Conservation (phyloP, 305 asterid species). For the Plantago coronopus region DNA sequence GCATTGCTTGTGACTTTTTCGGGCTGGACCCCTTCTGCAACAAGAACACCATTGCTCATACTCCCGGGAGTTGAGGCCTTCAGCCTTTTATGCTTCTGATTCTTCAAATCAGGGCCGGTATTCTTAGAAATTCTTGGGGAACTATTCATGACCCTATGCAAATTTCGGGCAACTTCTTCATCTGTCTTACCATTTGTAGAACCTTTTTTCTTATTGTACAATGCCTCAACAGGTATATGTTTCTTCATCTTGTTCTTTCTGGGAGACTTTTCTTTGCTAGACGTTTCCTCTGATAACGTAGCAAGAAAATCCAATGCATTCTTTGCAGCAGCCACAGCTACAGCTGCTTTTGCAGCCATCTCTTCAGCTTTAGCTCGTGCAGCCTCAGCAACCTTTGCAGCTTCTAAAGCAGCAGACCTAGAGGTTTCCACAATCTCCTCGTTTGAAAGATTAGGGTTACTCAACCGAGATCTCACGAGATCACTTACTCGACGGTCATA, state of each 20-base stretch:
- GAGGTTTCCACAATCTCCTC: conserved; percentile 80
- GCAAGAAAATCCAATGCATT: conserved; percentile 79
- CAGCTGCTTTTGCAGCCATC: conserved; percentile 86
- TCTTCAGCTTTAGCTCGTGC: conserved; percentile 88
- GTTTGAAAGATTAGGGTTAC: conserved; percentile 43
- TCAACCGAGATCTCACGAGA: conserved; percentile 43
- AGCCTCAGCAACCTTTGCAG: conserved; percentile 57
- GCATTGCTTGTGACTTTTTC: conserved; percentile 31
- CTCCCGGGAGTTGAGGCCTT: conserved; percentile 40
- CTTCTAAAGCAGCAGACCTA: conserved; percentile 64
- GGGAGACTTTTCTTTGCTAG: conserved; percentile 35
- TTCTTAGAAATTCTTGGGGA: conserved; percentile 80
- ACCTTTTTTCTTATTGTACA: conserved; percentile 62
- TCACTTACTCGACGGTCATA: conserved; percentile 36
- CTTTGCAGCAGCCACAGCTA: conserved; percentile 88
- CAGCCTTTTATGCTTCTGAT: conserved; percentile 59
- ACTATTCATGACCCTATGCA: conserved; percentile 80
- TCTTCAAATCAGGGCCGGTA: conserved; percentile 40
- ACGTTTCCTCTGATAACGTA: conserved; percentile 46
- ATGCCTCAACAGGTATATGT: conserved; percentile 64
- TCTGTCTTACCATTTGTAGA: conserved; percentile 51
- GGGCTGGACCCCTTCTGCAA: conserved; percentile 31
- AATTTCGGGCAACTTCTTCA: conserved; percentile 82
- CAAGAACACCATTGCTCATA: conserved; percentile 32
- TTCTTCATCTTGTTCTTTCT: conserved; percentile 82